phyloP scores from a whole-genome alignment of 345 rosid genomes.

The Hibiscus tridactylites region DNA sequence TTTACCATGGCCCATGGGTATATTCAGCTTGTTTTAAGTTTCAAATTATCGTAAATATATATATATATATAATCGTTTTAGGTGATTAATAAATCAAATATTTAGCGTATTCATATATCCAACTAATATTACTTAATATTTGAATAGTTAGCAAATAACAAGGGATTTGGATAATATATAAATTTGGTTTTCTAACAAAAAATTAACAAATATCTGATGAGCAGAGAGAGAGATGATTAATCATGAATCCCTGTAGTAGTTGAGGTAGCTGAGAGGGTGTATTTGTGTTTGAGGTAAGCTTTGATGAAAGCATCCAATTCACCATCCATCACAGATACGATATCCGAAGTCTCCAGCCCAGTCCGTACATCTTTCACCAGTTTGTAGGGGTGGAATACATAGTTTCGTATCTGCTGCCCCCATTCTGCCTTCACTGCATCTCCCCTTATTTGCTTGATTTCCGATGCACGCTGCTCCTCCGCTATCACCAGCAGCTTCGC shows the following conservation, averaged over 20 bases:
- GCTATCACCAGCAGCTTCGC: slow-evolving; percentile 87
- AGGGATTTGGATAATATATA: too few species aligned
- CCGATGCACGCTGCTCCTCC: slow-evolving; percentile 82
- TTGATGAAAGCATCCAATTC: slow-evolving; percentile 80
- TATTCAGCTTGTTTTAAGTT: too few species aligned
- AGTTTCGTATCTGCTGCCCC: slow-evolving; percentile 94
- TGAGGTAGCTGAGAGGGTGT: slow-evolving; percentile 29
- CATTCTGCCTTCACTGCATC: slow-evolving; percentile 94
- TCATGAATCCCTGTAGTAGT: neutral
- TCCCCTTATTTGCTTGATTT: slow-evolving; percentile 88
- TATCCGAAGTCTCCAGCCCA: slow-evolving; percentile 68
- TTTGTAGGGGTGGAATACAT: slow-evolving; percentile 95
- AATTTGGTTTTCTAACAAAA: too few species aligned
- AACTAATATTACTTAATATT: too few species aligned
- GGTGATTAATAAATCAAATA: too few species aligned
- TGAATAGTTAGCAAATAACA: too few species aligned
- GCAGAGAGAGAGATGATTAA: too few species aligned
- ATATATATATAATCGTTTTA: too few species aligned
- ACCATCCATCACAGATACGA: slow-evolving; percentile 89
- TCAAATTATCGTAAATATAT: too few species aligned
- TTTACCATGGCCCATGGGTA: neutral
- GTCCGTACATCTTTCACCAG: slow-evolving; percentile 88
- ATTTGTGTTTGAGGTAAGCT: slow-evolving; percentile 85
- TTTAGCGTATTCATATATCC: too few species aligned
- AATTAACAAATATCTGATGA: too few species aligned